Percentiles rank a stretch among this genome's conserved stretches.
Conservation (phyloP, 1,284 basidiomycete species). For the Leccinum pallidistipes region DNA sequence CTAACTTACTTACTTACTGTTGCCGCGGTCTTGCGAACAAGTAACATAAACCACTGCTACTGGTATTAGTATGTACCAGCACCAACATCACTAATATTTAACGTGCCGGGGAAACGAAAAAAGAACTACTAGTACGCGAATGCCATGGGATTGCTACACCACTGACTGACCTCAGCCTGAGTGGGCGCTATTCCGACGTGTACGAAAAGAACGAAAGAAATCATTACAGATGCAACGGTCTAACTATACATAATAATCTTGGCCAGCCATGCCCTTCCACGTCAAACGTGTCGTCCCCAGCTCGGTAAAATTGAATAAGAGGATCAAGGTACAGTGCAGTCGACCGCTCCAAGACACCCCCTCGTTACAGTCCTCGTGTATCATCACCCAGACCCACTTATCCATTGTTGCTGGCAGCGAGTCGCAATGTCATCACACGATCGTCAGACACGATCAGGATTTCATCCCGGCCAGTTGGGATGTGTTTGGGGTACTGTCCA, state of each 20-base stretch:
- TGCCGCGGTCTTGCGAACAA: too few species aligned
- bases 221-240: slow-evolving; percentile 34
- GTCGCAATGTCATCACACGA: slow-evolving; percentile 66
- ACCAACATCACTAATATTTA: neutral
- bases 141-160: too few species aligned
- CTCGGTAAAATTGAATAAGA: slow-evolving; percentile 18
- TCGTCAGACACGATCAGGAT: slow-evolving; percentile 82
- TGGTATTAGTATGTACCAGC: too few species aligned
- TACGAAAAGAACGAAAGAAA: slow-evolving; percentile 17
- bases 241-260: slow-evolving; percentile 25
- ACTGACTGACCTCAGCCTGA: neutral
- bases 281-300: slow-evolving; percentile 11
- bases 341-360: slow-evolving; percentile 1
- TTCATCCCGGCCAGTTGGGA: slow-evolving; percentile 66
- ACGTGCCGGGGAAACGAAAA: neutral
- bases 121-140: too few species aligned
- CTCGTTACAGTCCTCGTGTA: neutral
- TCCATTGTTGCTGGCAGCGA: slow-evolving; percentile 19
- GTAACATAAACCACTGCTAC: neutral
- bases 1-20: too few species aligned
- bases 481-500: slow-evolving; percentile 40
- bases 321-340: slow-evolving; percentile 14
- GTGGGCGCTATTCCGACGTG: slow-evolving; percentile 1
- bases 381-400: slow-evolving; percentile 10
- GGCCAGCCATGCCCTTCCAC: slow-evolving; percentile 1